Percentiles rank a stretch among this genome's conserved stretches.
Evolutionary conservation across 768 basidiomycete species (phyloP).

Genomic region (Russula olivacea): DNA sequence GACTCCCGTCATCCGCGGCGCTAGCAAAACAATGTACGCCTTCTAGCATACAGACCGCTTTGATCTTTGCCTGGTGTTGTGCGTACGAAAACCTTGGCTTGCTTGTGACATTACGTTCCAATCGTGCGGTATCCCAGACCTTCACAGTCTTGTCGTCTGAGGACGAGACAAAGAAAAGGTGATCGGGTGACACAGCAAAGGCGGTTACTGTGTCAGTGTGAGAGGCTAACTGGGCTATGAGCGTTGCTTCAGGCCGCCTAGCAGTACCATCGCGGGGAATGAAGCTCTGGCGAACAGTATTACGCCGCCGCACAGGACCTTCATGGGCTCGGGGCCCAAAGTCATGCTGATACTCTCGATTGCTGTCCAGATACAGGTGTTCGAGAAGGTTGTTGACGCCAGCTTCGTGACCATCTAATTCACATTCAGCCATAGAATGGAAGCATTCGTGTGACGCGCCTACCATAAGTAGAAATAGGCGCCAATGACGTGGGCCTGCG

Average conservation of each 20-base stretch:
- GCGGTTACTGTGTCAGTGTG: constrained; percentile 77
- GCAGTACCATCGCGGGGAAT: constrained; percentile 55
- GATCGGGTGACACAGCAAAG: constrained; percentile 86
- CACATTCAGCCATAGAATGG: background rate
- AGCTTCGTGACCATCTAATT: constrained; percentile 80
- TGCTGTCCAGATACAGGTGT: constrained; percentile 81
- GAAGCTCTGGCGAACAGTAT: constrained; percentile 63
- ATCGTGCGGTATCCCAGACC: constrained; percentile 86
- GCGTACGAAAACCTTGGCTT: constrained; percentile 48
- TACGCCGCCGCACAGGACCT: constrained; percentile 73
- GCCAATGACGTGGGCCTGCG: constrained; percentile 47
- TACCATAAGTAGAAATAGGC: constrained; percentile 71
- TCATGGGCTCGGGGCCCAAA: constrained; percentile 87
- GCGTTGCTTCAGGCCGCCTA: constrained; percentile 64
- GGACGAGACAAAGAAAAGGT: constrained; percentile 88
- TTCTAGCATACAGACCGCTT: constrained; percentile 74
- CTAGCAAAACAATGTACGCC: constrained; percentile 85
- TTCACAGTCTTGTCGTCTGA: constrained; percentile 94
- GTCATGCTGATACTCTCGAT: constrained; percentile 79
- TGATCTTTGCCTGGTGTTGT: constrained; percentile 65
- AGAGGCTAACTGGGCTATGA: constrained; percentile 79
- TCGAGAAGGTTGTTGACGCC: constrained; percentile 87
- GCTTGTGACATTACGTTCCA: constrained; percentile 90
- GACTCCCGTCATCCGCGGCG: constrained; percentile 76
- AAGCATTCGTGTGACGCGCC: constrained; percentile 22